Evolutionary conservation across 1,284 basidiomycete genomes (phyloP).

Genomic region (Rhodotorula sp.): DNA sequence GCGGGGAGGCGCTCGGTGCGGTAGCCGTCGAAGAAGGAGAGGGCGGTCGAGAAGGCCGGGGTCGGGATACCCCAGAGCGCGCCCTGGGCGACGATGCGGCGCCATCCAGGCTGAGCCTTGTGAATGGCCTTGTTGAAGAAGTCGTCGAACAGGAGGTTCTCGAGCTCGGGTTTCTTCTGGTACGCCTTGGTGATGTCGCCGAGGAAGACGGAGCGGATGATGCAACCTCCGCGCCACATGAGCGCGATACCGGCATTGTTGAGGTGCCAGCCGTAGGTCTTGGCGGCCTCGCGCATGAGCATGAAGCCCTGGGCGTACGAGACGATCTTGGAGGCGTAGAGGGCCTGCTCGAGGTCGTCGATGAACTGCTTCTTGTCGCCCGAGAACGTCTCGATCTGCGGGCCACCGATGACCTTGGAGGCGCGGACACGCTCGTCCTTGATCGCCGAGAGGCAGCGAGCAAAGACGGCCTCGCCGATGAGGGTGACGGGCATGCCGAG

Average conservation of each 20-base stretch:
- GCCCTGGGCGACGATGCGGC: constrained; percentile 93
- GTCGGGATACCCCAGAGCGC: constrained; percentile 97
- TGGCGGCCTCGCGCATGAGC: constrained; percentile 97
- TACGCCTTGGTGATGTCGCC: constrained; percentile 90
- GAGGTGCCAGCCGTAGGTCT: constrained; percentile 84
- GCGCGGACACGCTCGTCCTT: constrained; percentile 96
- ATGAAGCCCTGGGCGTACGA: constrained; percentile 99
- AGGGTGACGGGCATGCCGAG: constrained; percentile 87
- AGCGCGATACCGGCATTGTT: constrained; percentile 96
- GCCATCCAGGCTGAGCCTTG: constrained; percentile 96
- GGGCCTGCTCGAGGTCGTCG: constrained; percentile 96
- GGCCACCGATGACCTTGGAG: constrained; percentile 84
- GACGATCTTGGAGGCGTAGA: constrained; percentile 99
- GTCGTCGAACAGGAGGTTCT: constrained; percentile 92
- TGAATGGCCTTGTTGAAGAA: constrained; percentile 95
- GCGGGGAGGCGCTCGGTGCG: constrained; percentile 81
- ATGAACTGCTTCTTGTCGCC: constrained; percentile 99
- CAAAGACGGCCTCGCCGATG: constrained; percentile 99
- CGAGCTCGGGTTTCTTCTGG: constrained; percentile 78
- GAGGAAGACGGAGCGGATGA: constrained; percentile 88
- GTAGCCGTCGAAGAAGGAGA: constrained; percentile 99
- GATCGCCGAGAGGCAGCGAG: constrained; percentile 92
- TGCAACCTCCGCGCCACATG: constrained; percentile 99
- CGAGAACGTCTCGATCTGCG: constrained; percentile 86
- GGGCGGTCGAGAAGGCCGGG: constrained; percentile 83